phyloP scores from a whole-genome alignment of 345 rosid species.

The Syzygium jambos region DNA sequence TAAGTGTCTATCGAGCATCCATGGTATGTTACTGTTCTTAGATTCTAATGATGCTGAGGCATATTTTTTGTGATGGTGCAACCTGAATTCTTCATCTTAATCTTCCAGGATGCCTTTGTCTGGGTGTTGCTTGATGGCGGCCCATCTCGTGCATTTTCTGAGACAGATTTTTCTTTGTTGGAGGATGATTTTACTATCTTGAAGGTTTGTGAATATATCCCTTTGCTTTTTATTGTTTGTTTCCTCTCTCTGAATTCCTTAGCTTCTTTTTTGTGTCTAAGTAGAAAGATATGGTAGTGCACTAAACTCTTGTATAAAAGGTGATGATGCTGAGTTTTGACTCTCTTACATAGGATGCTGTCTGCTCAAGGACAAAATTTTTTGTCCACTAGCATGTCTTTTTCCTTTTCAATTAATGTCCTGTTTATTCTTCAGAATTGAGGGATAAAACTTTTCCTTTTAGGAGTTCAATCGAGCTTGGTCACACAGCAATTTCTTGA shows the following conservation, averaged over 20 bases:
- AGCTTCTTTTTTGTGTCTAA: not conserved
- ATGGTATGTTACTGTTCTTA: constrained; percentile 31
- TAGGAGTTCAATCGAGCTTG: not conserved
- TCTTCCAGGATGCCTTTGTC: constrained; percentile 58
- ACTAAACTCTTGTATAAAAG: not conserved
- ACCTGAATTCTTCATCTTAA: constrained; percentile 5
- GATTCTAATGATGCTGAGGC: not conserved
- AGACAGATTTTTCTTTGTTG: constrained; percentile 64
- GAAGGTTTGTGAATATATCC: constrained; percentile 34
- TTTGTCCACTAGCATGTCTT: not conserved
- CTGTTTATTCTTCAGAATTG: not conserved
- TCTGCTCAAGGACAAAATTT: not conserved
- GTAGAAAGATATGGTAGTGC: not conserved
- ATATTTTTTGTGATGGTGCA: not conserved
- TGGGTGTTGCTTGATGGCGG: constrained; percentile 95
- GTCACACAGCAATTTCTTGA: not conserved
- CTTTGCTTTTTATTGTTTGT: not conserved
- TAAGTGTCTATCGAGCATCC: constrained; percentile 67
- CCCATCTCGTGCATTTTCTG: constrained; percentile 81
- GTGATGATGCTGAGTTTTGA: not conserved
- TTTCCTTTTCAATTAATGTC: not conserved
- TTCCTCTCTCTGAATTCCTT: not conserved
- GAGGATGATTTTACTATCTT: constrained; percentile 71
- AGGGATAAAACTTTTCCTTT: not conserved
- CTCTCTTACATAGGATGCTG: not conserved